phyloP scores from a whole-genome alignment of 345 rosid species.

The Salix arbutifolia region DNA sequence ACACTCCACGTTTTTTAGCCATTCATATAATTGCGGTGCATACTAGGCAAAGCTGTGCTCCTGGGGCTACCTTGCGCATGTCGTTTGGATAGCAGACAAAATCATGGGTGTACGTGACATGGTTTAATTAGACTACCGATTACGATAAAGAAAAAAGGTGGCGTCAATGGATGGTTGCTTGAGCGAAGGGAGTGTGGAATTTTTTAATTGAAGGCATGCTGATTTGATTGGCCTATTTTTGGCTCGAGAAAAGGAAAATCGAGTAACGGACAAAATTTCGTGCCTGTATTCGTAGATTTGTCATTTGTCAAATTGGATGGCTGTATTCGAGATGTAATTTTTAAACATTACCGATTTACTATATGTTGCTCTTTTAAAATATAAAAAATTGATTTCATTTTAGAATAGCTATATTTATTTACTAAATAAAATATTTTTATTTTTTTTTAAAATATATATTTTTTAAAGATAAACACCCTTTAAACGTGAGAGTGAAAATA shows the following conservation, averaged over 20 bases:
- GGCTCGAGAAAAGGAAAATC: background rate
- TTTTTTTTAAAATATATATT: no score
- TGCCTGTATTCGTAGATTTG: background rate
- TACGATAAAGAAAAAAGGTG: constrained; percentile 15
- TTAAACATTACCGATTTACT: no score
- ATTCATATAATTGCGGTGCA: background rate
- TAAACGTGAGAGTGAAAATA: no score
- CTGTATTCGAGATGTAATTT: no score
- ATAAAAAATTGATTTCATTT: no score
- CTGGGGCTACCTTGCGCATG: background rate
- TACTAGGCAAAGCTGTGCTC: background rate
- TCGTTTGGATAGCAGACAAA: constrained; percentile 19
- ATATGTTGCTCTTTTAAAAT: no score
- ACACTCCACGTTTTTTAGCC: background rate
- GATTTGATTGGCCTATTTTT: background rate
- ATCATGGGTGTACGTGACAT: constrained; percentile 3
- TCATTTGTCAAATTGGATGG: background rate
- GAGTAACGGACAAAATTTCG: no score
- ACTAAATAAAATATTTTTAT: no score
- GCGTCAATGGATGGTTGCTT: no score
- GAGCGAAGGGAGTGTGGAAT: no score
- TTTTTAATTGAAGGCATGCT: background rate
- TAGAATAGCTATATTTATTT: no score
- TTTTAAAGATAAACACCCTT: no score
- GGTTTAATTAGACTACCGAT: background rate